phyloP scores from a whole-genome alignment of 176 grass and related monocot genomes.

The Poa annua region DNA sequence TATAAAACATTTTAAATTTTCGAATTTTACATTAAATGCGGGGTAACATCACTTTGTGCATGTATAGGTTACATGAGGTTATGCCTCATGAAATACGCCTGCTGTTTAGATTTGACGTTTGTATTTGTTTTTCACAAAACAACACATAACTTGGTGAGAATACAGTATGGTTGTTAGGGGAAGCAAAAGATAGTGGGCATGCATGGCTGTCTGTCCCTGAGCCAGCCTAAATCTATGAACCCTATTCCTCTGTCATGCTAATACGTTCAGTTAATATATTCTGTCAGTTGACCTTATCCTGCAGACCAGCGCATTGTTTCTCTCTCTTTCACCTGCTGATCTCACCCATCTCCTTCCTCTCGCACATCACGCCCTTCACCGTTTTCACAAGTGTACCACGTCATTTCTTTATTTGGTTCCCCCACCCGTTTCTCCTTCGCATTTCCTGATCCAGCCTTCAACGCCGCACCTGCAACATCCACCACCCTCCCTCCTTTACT shows the following conservation, averaged over 20 bases:
- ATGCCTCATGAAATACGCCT: too few species aligned
- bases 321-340: too few species aligned
- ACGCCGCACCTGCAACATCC: slow-evolving; percentile 43
- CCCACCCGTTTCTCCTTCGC: slow-evolving; percentile 25
- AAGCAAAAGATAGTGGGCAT: slow-evolving; percentile 35
- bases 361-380: neutral
- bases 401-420: slow-evolving; percentile 45
- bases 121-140: neutral
- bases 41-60: too few species aligned
- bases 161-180: neutral
- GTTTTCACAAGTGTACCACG: slow-evolving; percentile 21
- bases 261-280: slow-evolving; percentile 34
- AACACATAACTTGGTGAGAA: neutral
- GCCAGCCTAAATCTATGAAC: slow-evolving; percentile 19
- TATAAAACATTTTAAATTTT: too few species aligned
- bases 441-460: slow-evolving; percentile 51
- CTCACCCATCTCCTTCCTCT: neutral
- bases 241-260: slow-evolving; percentile 23
- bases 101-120: too few species aligned
- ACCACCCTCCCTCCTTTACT: slow-evolving; percentile 21
- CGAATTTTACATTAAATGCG: too few species aligned
- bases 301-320: neutral
- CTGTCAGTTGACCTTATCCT: slow-evolving; percentile 46
- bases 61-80: too few species aligned
- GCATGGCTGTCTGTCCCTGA: neutral